Evolutionary conservation across 345 rosid species (phyloP).

Genomic region (Zanthoxylum bungeanum): DNA sequence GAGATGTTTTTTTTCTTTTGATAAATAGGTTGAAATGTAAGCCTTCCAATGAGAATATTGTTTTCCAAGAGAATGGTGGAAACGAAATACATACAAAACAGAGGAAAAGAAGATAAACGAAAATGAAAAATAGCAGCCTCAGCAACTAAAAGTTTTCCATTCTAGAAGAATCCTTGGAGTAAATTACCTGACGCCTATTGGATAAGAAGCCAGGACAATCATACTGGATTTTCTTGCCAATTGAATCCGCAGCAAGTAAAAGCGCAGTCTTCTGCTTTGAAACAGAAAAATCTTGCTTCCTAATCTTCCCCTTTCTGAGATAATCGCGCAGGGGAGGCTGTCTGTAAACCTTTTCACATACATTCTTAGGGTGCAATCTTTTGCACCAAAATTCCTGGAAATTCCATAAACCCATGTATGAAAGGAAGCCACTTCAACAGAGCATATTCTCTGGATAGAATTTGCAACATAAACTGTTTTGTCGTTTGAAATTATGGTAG

Average conservation of each 20-base stretch:
- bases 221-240: conserved; percentile 91
- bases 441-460: neutral
- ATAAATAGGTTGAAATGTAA: neutral
- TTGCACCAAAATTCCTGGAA: conserved; percentile 98
- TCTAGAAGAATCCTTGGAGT: neutral
- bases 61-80: neutral
- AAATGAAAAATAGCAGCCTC: neutral
- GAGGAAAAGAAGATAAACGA: neutral
- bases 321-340: conserved; percentile 90
- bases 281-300: conserved; percentile 77
- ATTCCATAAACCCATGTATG: conserved; percentile 11
- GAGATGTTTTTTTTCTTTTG: neutral
- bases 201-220: conserved; percentile 81
- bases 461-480: neutral
- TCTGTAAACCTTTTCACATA: conserved; percentile 92
- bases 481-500: neutral
- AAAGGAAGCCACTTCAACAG: conserved; percentile 1
- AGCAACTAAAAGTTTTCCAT: neutral
- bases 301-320: conserved; percentile 76
- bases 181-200: conserved; percentile 85
- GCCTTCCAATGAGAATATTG: neutral
- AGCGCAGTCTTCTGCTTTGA: conserved; percentile 77
- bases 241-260: conserved; percentile 72
- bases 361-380: conserved; percentile 89
- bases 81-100: neutral